These are phyloP conservation scores for Daldinia sp. DNA, from an alignment of 2,329 filamentous ascomycete species.

Conservation along the genomic window DNA sequence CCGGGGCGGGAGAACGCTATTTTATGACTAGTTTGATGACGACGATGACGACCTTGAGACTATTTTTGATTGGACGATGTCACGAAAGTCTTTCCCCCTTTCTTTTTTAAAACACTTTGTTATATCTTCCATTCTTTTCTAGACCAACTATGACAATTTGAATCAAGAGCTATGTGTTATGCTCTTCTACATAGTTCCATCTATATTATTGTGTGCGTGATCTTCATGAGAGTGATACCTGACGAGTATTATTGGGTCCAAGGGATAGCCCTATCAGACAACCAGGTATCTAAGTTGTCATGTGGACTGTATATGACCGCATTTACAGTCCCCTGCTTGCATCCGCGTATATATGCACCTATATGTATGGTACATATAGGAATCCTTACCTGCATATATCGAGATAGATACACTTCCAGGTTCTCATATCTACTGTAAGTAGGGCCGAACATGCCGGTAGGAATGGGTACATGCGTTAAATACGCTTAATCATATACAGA, in stretches of 20 bases:
- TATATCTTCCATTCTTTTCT: constrained; percentile 13
- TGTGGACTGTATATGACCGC: background rate
- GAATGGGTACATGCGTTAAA: background rate
- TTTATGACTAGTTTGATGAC: constrained; percentile 21
- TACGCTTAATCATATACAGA: background rate
- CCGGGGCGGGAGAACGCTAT: constrained; percentile 9
- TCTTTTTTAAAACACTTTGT: background rate
- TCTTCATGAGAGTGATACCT: background rate
- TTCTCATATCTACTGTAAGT: background rate
- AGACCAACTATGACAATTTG: background rate
- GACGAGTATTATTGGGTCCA: background rate
- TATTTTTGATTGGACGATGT: constrained; percentile 38
- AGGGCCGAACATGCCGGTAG: background rate
- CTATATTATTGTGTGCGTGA: background rate
- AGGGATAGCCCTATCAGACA: too few relatives aligned
- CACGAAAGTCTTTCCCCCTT: constrained; percentile 22
- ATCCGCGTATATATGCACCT: constrained; percentile 1
- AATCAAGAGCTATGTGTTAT: background rate
- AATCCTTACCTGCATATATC: constrained; percentile 2
- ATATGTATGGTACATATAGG: background rate
- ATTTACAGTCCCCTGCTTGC: background rate
- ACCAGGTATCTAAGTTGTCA: background rate
- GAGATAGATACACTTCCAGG: background rate
- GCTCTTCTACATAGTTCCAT: background rate
- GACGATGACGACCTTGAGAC: constrained; percentile 35